A percentile compares a stretch with the other conserved stretches of the same genome.
These are phyloP conservation scores for Coix lacrymajobi DNA, from an alignment of 176 grass and related monocot genomes.

Conservation along the genomic window DNA sequence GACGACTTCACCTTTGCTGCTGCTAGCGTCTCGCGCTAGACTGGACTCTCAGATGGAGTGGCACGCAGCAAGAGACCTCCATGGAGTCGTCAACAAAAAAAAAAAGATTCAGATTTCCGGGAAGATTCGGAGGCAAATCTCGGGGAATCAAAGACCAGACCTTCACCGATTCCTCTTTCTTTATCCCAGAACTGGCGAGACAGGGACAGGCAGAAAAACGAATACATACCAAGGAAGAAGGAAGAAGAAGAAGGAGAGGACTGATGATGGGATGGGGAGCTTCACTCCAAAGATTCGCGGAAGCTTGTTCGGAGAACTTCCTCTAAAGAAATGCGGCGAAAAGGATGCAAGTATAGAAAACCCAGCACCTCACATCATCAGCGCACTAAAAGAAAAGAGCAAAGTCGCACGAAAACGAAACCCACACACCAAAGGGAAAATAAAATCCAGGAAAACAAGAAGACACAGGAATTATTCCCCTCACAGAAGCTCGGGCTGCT, in stretches of 20 bases:
- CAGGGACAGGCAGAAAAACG: constrained; percentile 22
- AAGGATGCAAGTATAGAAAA: constrained; percentile 34
- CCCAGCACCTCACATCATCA: constrained; percentile 4
- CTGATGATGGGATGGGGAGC: constrained; percentile 1
- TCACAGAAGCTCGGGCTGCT: not conserved
- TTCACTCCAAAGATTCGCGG: constrained; percentile 24
- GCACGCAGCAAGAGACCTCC: not conserved
- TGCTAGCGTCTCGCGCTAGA: constrained; percentile 8
- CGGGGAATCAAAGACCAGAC: not conserved
- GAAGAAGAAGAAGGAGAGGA: not conserved
- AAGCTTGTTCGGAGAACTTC: not conserved
- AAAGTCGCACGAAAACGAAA: not conserved
- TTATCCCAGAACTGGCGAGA: not conserved
- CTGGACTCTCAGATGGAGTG: not conserved
- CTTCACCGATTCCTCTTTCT: constrained; percentile 17
- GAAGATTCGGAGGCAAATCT: constrained; percentile 35
- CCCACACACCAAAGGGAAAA: not conserved
- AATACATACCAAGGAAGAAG: not conserved
- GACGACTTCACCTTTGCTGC: constrained; percentile 1
- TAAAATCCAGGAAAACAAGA: not conserved
- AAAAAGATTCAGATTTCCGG: constrained; percentile 13
- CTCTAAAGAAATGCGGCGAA: constrained; percentile 22
- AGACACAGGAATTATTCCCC: constrained; percentile 4
- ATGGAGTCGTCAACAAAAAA: not conserved
- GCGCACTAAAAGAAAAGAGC: constrained; percentile 30